These are phyloP conservation scores for Lasiodiplodia sp. DNA, from an alignment of 2,329 filamentous ascomycete genomes.

Conservation along the genomic window DNA sequence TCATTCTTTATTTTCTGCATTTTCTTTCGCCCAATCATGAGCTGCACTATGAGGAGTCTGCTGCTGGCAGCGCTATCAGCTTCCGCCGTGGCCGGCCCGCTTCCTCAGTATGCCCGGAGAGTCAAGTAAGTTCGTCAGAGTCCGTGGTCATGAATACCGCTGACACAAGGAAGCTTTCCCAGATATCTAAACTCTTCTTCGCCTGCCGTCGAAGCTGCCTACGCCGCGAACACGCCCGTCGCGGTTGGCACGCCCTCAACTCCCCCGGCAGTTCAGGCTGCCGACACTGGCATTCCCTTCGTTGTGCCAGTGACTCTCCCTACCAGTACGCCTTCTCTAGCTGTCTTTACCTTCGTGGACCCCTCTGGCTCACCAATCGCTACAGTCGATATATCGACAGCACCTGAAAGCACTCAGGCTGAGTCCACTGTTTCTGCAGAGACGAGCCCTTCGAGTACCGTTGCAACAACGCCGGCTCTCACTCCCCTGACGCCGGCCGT, in stretches of 20 bases:
- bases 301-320: conserved; percentile 43
- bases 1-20: conserved; percentile 38
- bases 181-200: conserved; percentile 40
- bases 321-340: conserved; percentile 38
- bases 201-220: neutral
- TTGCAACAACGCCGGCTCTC: neutral
- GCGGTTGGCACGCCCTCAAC: conserved; percentile 6
- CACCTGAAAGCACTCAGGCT: conserved; percentile 37
- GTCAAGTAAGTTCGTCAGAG: conserved; percentile 38
- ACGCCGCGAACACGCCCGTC: conserved; percentile 25
- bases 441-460: neutral
- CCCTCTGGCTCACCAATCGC: conserved; percentile 42
- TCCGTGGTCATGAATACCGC: neutral
- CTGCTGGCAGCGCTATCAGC: conserved; percentile 48
- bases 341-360: conserved; percentile 44
- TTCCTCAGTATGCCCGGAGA: conserved; percentile 40
- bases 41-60: conserved; percentile 34
- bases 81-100: conserved; percentile 42
- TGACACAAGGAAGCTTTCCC: conserved; percentile 35
- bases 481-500: conserved; percentile 4
- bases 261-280: conserved; percentile 35
- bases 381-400: conserved; percentile 39
- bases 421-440: neutral
- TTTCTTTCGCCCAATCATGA: conserved; percentile 36
- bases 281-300: conserved; percentile 42